Base-by-base conservation (phyloP, 106 monocot genomes). In the Gastrodia elata region DNA sequence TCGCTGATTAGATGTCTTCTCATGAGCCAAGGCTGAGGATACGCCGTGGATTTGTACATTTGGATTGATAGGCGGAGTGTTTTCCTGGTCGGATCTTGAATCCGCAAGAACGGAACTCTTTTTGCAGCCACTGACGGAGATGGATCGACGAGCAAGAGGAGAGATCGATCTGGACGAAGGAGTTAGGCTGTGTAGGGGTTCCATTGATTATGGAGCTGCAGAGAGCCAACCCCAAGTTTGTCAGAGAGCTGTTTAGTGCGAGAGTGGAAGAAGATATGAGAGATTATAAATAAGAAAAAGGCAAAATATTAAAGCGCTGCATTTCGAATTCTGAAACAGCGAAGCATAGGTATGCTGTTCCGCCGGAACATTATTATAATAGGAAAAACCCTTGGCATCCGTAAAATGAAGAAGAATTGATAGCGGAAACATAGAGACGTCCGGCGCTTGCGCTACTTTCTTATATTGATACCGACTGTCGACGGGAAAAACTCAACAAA, bases 61-160 rank as follows among this genome's bases (percentile, higher is more conserved):
- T 42, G 86, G 83, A 71, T 27, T 77, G 35, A 58, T 5, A 4
- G 91, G 85, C 13, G 85, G 86, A 22, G 73, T 72, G 71, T 91
- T 91, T 83, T 91, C 91, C 73, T 65, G 79, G 38, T 72, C 86
- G 74, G 79, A 73, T 77, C 74, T 78, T 44, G 84, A 71, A 52
- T 33, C 35, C 28, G 26, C 69, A 26, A 55, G 67, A 38, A 34
- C 59, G 24, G 71, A 56, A 34, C 75, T 80, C 30, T 33, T 58
- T 42, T 74, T 75, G 9, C 76, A 59, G 5, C 15, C 46, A 22
- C 49, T 44, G 0, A 39, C 24, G 11, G 68, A 41, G 22, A 24
- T 26, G 9, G 78, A 75, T 30, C 65, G 75, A 25, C 69, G 42
- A 20, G 33, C 49, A 25, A 82, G 77, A 2, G 82, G 72, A 25